Conservation (phyloP, 768 basidiomycete species). For the Macrolepiota fuliginosa region DNA sequence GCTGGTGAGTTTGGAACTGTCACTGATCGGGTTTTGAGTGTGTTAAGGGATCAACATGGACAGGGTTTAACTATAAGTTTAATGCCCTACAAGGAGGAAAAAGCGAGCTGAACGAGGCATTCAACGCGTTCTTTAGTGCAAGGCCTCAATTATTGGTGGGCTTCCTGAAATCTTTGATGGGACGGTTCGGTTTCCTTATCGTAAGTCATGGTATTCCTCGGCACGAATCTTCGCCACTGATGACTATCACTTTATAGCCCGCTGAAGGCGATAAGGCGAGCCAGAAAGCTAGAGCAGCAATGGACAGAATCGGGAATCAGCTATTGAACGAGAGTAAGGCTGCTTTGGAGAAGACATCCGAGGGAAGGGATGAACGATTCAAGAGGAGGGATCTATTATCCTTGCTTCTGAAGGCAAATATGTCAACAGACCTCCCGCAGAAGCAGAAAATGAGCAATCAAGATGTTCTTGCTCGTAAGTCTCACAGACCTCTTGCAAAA, state of each 20-base stretch:
- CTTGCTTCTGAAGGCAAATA: slow-evolving; percentile 61
- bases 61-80: slow-evolving; percentile 36
- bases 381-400: slow-evolving; percentile 56
- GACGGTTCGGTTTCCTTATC: slow-evolving; percentile 16
- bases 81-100: slow-evolving; percentile 29
- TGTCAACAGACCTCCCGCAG: slow-evolving; percentile 55
- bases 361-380: slow-evolving; percentile 25
- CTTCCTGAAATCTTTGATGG: slow-evolving; percentile 33
- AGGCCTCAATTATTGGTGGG: slow-evolving; percentile 33
- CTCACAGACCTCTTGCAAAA: background rate
- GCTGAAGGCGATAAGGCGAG: slow-evolving; percentile 26
- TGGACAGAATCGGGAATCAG: slow-evolving; percentile 47
- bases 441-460: slow-evolving; percentile 55
- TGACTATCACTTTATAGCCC: slow-evolving; percentile 22
- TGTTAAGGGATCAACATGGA: background rate
- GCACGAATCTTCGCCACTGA: too few species aligned
- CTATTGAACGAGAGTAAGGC: slow-evolving; percentile 51
- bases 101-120: slow-evolving; percentile 53
- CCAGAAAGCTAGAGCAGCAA: slow-evolving; percentile 34
- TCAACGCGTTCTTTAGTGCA: slow-evolving; percentile 46
- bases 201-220: background rate
- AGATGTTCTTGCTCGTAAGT: slow-evolving; percentile 57
- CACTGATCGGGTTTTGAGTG: background rate
- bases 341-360: slow-evolving; percentile 25
- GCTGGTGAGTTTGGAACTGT: slow-evolving; percentile 18